These are phyloP conservation scores for Phycomyces blakesleeanus DNA, from an alignment of 192 early-diverging fungal species.

Conservation along the genomic window DNA sequence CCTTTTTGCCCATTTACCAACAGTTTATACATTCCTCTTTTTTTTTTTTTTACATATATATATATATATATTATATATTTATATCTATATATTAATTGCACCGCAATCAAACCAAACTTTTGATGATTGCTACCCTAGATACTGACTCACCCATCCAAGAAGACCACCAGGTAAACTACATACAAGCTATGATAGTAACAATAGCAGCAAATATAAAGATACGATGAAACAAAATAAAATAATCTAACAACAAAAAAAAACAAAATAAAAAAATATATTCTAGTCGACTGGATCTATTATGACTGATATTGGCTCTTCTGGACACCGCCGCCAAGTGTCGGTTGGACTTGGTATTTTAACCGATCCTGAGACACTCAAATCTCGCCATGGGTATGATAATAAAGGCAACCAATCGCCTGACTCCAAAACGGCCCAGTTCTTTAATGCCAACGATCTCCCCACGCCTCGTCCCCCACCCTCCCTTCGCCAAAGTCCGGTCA, in stretches of 20 bases:
- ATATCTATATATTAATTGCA: neutral
- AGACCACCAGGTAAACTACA: neutral
- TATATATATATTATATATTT: too few relatives aligned
- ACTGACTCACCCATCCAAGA: neutral
- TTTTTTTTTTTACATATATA: too few relatives aligned
- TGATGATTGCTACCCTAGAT: neutral
- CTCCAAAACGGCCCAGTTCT: constrained; percentile 14
- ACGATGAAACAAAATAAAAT: too few relatives aligned
- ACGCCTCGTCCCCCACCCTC: constrained; percentile 21
- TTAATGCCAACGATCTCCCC: constrained; percentile 11
- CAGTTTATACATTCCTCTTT: too few relatives aligned
- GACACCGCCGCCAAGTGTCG: constrained; percentile 11
- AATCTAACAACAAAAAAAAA: too few relatives aligned
- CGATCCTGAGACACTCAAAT: neutral
- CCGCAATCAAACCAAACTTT: neutral
- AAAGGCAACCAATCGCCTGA: neutral
- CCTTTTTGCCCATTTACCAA: too few relatives aligned
- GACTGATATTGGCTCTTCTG: neutral
- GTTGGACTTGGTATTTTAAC: constrained; percentile 14
- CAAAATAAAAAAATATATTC: too few relatives aligned
- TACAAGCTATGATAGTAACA: neutral
- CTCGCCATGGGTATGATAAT: neutral
- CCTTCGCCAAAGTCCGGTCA: constrained; percentile 2
- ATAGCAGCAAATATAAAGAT: too few relatives aligned
- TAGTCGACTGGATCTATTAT: neutral